Base-by-base conservation (phyloP, 768 basidiomycete genomes). In the Podaxis sp. region DNA sequence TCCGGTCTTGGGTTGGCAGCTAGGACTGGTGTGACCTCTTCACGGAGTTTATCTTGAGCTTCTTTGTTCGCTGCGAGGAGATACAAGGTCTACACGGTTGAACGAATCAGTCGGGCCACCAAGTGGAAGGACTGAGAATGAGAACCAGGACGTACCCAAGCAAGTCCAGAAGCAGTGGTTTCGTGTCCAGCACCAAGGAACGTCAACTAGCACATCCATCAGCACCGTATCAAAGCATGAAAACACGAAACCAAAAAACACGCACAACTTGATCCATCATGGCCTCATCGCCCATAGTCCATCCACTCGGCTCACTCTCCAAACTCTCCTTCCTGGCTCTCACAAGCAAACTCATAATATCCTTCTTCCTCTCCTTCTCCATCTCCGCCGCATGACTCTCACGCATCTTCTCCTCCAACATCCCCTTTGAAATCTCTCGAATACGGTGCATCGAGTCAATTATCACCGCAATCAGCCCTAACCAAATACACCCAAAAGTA, bases 221-320 rank as follows among this genome's bases (percentile, higher is more conserved):
- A 5, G 14, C 47, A 18, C 23, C 1, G 35, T 46, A 52, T 50
- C 58, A 27, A 18, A 18, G 13, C 7, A 23, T 16, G 5, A 42
- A 42, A 27, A 42, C 35, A 36, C 35, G 42, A 52, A 51, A 50
- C 35, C 27, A 28, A 28, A 0, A 28, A 46, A 16, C 23, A 71
- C 76, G 14, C 23, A 81, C 80, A 44, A 82, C 79, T 72, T 83
- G 82, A 54, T 81, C 80, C 70, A 82, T 78, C 77, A 82, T 79
- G 13, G 74, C 77, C 48, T 71, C 66, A 61, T 82, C 79, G 25
- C 73, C 77, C 79, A 82, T 79, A 6, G 69, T 64, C 63, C 79
- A 80, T 32, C 65, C 73, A 13, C 61, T 64, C 14, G 71, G 71
- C 32, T 71, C 73, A 40, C 68, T 67, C 32, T 72, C 72, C 28